phyloP scores from a whole-genome alignment of 768 basidiomycete genomes.

The Tricholoma furcatifolium region DNA sequence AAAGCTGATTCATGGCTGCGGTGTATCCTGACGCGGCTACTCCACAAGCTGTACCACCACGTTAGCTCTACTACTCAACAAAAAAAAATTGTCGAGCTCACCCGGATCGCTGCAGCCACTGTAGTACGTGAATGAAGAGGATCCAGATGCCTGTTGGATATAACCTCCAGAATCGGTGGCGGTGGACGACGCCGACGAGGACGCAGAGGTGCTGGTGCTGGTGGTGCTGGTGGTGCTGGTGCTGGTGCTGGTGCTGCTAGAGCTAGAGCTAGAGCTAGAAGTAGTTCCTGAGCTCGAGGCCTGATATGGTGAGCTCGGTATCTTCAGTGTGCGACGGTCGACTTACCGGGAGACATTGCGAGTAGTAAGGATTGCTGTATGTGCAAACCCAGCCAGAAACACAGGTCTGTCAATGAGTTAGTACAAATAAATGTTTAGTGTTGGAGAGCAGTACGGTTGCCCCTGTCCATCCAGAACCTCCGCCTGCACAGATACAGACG shows the following conservation, averaged over 20 bases:
- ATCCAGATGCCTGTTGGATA: constrained; percentile 49
- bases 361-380: constrained; percentile 38
- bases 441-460: constrained; percentile 23
- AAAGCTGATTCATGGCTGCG: constrained; percentile 56
- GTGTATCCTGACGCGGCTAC: constrained; percentile 47
- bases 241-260: too few relatives aligned
- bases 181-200: too few relatives aligned
- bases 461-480: constrained; percentile 27
- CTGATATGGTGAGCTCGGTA: too few relatives aligned
- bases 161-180: constrained; percentile 39
- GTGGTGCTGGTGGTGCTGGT: too few relatives aligned
- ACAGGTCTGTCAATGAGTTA: constrained; percentile 28
- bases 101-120: constrained; percentile 49
- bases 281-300: too few relatives aligned
- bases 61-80: background rate
- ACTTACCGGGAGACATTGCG: constrained; percentile 40
- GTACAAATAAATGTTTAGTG: background rate
- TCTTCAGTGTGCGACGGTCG: too few relatives aligned
- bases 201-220: too few relatives aligned
- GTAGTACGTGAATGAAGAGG: constrained; percentile 57
- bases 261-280: too few relatives aligned
- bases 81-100: constrained; percentile 14
- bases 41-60: constrained; percentile 46
- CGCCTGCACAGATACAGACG: constrained; percentile 14
- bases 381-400: constrained; percentile 38